Conservation (phyloP, 345 rosid species). For the Carallia pectinifolia region DNA sequence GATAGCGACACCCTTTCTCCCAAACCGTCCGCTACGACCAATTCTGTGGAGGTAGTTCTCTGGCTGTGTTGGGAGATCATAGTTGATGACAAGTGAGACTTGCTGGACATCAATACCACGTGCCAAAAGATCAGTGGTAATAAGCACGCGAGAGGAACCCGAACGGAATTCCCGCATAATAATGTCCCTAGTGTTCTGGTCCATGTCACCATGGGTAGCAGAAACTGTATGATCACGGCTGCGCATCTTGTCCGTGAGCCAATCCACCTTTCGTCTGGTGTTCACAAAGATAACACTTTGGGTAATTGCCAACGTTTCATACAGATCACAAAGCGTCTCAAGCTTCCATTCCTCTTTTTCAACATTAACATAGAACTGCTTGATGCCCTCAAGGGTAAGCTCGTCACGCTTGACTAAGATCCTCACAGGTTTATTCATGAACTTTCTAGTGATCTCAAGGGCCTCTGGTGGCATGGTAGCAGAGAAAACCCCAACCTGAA, state of each 20-base stretch:
- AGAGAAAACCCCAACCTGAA: slow-evolving; percentile 86
- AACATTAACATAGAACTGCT: slow-evolving; percentile 72
- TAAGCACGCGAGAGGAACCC: slow-evolving; percentile 84
- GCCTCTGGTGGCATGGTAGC: slow-evolving; percentile 97
- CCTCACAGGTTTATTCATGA: slow-evolving; percentile 85
- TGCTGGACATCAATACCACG: slow-evolving; percentile 94
- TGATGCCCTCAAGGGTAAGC: slow-evolving; percentile 91
- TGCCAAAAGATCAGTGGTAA: slow-evolving; percentile 78
- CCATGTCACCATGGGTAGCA: slow-evolving; percentile 95
- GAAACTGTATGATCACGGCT: slow-evolving; percentile 87
- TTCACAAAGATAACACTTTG: slow-evolving; percentile 89
- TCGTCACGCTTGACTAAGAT: slow-evolving; percentile 89
- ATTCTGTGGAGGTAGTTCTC: slow-evolving; percentile 87
- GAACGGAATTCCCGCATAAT: slow-evolving; percentile 86
- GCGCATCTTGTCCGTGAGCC: slow-evolving; percentile 84
- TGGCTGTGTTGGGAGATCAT: slow-evolving; percentile 83
- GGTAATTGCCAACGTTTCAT: slow-evolving; percentile 80
- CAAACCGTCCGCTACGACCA: slow-evolving; percentile 82
- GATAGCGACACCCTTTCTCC: slow-evolving; percentile 80
- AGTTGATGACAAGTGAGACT: slow-evolving; percentile 84
- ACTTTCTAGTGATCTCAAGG: slow-evolving; percentile 84
- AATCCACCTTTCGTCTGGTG: slow-evolving; percentile 89
- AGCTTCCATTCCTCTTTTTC: slow-evolving; percentile 90
- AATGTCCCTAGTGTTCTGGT: slow-evolving; percentile 82
- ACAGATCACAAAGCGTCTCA: slow-evolving; percentile 76